These are phyloP conservation scores for Globisporangium nunn DNA, from an alignment of 352 stramenopile genomes.

Conservation along the genomic window DNA sequence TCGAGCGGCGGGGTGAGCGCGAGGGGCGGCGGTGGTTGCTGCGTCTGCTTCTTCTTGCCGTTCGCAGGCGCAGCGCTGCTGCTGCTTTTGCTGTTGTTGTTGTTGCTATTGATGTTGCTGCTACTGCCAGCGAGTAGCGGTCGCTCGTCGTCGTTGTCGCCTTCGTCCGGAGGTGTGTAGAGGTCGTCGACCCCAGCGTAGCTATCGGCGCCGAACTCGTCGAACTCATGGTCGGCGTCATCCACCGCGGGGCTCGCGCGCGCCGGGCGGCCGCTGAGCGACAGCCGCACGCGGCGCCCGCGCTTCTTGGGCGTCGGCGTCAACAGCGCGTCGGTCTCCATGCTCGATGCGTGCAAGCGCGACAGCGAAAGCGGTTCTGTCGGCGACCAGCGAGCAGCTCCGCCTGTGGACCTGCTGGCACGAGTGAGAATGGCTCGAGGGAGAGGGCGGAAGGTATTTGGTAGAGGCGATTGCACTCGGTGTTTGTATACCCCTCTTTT, in stretches of 20 bases:
- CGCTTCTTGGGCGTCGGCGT: constrained; percentile 13
- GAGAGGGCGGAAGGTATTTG: too few species aligned
- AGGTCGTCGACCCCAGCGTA: constrained; percentile 9
- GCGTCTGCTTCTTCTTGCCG: background rate
- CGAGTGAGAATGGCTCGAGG: too few species aligned
- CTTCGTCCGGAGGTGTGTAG: background rate
- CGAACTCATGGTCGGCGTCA: constrained; percentile 9
- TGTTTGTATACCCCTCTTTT: too few species aligned
- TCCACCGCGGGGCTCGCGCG: constrained; percentile 6
- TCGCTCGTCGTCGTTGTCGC: background rate
- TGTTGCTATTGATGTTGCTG: background rate
- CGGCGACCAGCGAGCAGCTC: too few species aligned
- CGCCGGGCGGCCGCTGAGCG: constrained; percentile 9
- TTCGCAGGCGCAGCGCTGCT: background rate
- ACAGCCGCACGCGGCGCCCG: constrained; percentile 9
- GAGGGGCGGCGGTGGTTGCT: background rate
- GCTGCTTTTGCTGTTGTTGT: too few species aligned
- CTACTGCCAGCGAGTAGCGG: constrained; percentile 8
- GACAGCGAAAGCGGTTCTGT: too few species aligned
- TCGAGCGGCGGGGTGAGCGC: background rate
- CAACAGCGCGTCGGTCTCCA: constrained; percentile 12
- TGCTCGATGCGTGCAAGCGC: background rate
- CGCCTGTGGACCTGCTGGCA: too few species aligned
- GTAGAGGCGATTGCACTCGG: too few species aligned
- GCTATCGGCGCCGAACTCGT: constrained; percentile 10